phyloP scores from a whole-genome alignment of 768 basidiomycete species.

The Fomitopsis serialis region DNA sequence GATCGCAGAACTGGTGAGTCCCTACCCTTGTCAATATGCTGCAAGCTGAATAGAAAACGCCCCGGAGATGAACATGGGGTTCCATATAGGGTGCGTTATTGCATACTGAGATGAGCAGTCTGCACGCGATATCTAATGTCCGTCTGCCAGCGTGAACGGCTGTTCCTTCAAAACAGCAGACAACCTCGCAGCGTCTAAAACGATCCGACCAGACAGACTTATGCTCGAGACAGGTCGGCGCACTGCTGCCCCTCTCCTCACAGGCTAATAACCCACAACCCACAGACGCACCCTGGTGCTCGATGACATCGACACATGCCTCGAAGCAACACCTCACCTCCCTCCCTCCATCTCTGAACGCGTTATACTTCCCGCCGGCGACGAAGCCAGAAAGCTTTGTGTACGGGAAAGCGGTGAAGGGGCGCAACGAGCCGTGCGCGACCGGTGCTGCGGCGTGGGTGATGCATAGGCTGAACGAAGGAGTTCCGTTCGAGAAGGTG shows the following conservation, averaged over 20 bases:
- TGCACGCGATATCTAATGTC: not conserved
- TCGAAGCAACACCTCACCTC: slow-evolving; percentile 45
- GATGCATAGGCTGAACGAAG: slow-evolving; percentile 42
- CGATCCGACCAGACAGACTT: slow-evolving; percentile 53
- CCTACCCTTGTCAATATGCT: not conserved
- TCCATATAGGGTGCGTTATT: slow-evolving; percentile 49
- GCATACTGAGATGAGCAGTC: not conserved
- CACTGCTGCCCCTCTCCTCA: not conserved
- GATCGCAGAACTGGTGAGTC: slow-evolving; percentile 55
- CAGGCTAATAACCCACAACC: not conserved
- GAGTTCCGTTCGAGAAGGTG: slow-evolving; percentile 47
- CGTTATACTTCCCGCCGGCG: slow-evolving; percentile 45
- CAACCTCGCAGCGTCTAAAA: slow-evolving; percentile 49
- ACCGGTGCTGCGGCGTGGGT: slow-evolving; percentile 74
- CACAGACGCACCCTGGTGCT: slow-evolving; percentile 69
- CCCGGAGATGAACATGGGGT: slow-evolving; percentile 75
- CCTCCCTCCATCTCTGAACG: slow-evolving; percentile 40
- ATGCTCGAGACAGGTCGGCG: slow-evolving; percentile 69
- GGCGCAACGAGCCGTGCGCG: slow-evolving; percentile 66
- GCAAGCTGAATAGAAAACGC: too few species aligned
- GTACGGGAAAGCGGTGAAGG: slow-evolving; percentile 60
- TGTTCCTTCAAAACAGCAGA: slow-evolving; percentile 72
- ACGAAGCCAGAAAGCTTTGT: slow-evolving; percentile 56
- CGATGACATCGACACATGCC: slow-evolving; percentile 61
- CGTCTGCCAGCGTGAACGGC: slow-evolving; percentile 51